phyloP scores from a whole-genome alignment of 2,329 filamentous ascomycete species.

The Fusarium musae region DNA sequence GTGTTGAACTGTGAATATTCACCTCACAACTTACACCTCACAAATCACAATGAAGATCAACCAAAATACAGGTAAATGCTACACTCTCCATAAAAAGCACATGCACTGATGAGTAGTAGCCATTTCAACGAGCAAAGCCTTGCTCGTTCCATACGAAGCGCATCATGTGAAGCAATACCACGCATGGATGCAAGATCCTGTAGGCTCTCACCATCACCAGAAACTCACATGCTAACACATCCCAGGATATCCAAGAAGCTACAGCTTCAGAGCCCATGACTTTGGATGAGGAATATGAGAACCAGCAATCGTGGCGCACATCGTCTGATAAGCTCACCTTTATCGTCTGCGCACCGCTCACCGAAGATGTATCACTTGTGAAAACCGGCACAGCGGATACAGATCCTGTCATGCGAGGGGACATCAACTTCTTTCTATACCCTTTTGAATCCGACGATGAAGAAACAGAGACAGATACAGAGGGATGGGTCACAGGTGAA shows the following conservation, averaged over 20 bases:
- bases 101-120: conserved; percentile 58
- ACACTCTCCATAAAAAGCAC: too few relatives aligned
- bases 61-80: conserved; percentile 54
- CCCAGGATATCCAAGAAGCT: conserved; percentile 77
- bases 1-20: conserved; percentile 2
- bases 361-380: not conserved
- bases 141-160: conserved; percentile 85
- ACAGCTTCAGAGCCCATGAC: conserved; percentile 89
- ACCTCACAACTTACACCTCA: conserved; percentile 17
- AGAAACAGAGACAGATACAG: conserved; percentile 27
- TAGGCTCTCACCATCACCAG: conserved; percentile 44
- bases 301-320: conserved; percentile 87
- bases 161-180: conserved; percentile 88
- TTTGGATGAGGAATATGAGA: conserved; percentile 84
- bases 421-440: conserved; percentile 84
- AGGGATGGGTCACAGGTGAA: conserved; percentile 68
- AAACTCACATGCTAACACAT: not conserved
- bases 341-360: conserved; percentile 74
- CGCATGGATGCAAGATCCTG: conserved; percentile 89
- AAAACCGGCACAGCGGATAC: conserved; percentile 63
- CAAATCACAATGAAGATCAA: conserved; percentile 57
- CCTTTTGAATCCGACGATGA: conserved; percentile 64
- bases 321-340: conserved; percentile 92
- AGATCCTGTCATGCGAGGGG: conserved; percentile 72
- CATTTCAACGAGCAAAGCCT: conserved; percentile 70